Conservation (phyloP, 768 basidiomycete species). For the Leccinellum albellum region DNA sequence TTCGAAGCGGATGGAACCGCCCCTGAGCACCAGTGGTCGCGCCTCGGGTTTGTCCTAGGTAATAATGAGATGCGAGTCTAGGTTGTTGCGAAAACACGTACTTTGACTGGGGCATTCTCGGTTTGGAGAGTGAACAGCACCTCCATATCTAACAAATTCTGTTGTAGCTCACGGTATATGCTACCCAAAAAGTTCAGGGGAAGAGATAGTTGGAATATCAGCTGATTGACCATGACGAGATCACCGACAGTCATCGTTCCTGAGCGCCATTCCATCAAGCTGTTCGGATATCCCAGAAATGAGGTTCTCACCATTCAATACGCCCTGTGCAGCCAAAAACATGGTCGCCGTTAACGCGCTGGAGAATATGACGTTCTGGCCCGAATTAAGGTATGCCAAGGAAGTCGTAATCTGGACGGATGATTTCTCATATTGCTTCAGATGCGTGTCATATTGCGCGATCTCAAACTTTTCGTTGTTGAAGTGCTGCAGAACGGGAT, state of each 20-base stretch:
- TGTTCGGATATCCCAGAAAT: background rate
- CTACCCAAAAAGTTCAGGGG: slow-evolving; percentile 97
- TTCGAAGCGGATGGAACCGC: slow-evolving; percentile 89
- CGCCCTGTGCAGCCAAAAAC: slow-evolving; percentile 94
- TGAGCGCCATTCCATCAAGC: slow-evolving; percentile 28
- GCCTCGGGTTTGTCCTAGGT: slow-evolving; percentile 66
- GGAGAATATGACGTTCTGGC: slow-evolving; percentile 96
- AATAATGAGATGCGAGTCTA: background rate
- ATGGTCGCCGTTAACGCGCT: slow-evolving; percentile 90
- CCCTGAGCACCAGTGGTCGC: slow-evolving; percentile 61
- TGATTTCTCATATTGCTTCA: slow-evolving; percentile 83
- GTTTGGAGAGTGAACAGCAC: slow-evolving; percentile 86
- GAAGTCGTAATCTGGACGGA: slow-evolving; percentile 95
- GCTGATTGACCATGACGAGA: slow-evolving; percentile 98
- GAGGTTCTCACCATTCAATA: slow-evolving; percentile 65
- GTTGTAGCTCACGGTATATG: slow-evolving; percentile 94
- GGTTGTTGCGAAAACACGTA: slow-evolving; percentile 21
- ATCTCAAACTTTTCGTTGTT: slow-evolving; percentile 95
- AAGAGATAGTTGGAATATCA: slow-evolving; percentile 94
- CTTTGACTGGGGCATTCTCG: slow-evolving; percentile 69
- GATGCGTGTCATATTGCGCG: slow-evolving; percentile 85
- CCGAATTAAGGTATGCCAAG: slow-evolving; percentile 89
- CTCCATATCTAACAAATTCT: slow-evolving; percentile 97
- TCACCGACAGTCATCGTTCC: slow-evolving; percentile 98
- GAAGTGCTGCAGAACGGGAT: slow-evolving; percentile 63